phyloP scores from a whole-genome alignment of 176 grass and related monocot genomes.

The Triticum dicoccoides region DNA sequence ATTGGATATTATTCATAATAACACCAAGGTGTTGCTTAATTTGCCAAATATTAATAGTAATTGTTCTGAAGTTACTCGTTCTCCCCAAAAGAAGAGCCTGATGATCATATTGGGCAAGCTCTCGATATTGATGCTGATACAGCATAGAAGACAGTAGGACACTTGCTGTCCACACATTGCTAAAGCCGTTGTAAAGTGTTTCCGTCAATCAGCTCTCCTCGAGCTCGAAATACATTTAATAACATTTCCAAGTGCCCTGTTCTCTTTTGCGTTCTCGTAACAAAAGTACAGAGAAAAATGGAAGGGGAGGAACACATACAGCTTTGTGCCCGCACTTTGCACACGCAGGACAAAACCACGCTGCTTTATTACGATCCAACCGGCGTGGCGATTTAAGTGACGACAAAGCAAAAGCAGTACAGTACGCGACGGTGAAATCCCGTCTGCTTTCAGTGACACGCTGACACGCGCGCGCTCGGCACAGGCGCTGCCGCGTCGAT shows the following conservation, averaged over 20 bases:
- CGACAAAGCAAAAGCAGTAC: neutral
- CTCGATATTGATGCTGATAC: too few species aligned
- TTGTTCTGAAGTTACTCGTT: too few species aligned
- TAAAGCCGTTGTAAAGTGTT: neutral
- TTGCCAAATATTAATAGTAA: too few species aligned
- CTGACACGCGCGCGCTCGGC: neutral
- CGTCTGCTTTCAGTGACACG: neutral
- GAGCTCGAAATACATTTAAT: neutral
- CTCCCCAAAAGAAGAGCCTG: too few species aligned
- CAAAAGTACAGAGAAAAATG: neutral
- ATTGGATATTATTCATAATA: too few species aligned
- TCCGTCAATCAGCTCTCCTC: rapidly evolving
- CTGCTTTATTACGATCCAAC: neutral
- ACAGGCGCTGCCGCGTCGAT: neutral
- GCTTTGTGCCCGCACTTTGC: neutral
- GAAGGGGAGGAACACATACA: neutral
- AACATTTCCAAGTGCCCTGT: neutral
- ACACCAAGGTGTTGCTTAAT: too few species aligned
- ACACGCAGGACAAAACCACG: conserved; percentile 13
- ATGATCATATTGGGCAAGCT: too few species aligned
- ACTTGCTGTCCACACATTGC: neutral
- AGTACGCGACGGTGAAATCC: neutral
- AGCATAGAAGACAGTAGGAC: too few species aligned
- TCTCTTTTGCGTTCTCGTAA: neutral
- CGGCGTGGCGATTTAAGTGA: too few species aligned